A percentile compares a stretch with the other conserved stretches of the same genome.
phyloP scores from a whole-genome alignment of 352 stramenopile genomes.

The Phytophthora sansomeana region DNA sequence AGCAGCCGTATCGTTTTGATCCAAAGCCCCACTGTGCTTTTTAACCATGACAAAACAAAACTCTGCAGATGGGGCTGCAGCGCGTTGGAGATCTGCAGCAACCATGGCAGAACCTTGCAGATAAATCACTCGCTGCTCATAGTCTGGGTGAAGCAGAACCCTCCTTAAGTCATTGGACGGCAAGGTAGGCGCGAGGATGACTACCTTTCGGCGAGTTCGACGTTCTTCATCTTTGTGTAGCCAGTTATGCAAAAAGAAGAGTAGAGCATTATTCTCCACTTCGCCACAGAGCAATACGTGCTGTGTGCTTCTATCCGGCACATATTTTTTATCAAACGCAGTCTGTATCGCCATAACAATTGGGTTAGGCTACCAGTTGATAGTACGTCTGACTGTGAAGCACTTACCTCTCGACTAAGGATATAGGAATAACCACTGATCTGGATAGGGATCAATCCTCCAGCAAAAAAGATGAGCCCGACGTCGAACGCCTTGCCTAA shows the following conservation, averaged over 20 bases:
- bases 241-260: slow-evolving; percentile 87
- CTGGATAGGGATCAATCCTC: slow-evolving; percentile 68
- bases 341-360: slow-evolving; percentile 47
- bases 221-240: slow-evolving; percentile 72
- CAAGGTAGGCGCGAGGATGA: slow-evolving; percentile 72
- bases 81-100: slow-evolving; percentile 70
- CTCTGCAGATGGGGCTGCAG: slow-evolving; percentile 52
- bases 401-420: slow-evolving; percentile 68
- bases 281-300: slow-evolving; percentile 86
- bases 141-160: slow-evolving; percentile 74
- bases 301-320: slow-evolving; percentile 63
- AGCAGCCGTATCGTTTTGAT: slow-evolving; percentile 74
- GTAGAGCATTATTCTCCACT: slow-evolving; percentile 68
- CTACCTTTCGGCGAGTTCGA: slow-evolving; percentile 62
- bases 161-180: slow-evolving; percentile 65
- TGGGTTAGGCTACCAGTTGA: background rate
- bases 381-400: background rate
- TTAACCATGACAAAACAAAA: slow-evolving; percentile 83
- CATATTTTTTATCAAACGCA: slow-evolving; percentile 83
- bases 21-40: slow-evolving; percentile 62
- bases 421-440: slow-evolving; percentile 79
- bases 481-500: slow-evolving; percentile 76
- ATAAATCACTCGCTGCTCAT: slow-evolving; percentile 82
- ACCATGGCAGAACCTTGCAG: slow-evolving; percentile 83
- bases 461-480: slow-evolving; percentile 78